phyloP scores from a whole-genome alignment of 257 asterid genomes.

The Solanum corneliomulleri region DNA sequence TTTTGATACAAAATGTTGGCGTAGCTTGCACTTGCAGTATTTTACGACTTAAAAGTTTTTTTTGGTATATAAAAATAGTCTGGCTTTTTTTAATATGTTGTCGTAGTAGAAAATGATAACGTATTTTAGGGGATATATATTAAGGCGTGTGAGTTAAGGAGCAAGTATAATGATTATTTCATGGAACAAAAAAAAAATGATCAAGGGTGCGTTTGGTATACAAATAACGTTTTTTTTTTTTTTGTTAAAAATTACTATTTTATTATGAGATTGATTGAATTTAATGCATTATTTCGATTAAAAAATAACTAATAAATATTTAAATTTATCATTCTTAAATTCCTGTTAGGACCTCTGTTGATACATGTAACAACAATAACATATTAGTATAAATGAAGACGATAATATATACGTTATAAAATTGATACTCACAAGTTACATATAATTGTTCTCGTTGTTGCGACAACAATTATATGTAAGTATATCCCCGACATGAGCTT shows the following conservation, averaged over 20 bases:
- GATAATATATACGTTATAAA: not conserved
- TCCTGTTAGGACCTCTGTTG: rapidly evolving
- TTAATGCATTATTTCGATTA: rapidly evolving
- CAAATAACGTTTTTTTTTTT: not conserved
- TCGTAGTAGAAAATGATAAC: not conserved
- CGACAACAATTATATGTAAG: too few relatives aligned
- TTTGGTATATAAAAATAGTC: not conserved
- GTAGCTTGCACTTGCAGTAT: conserved; percentile 55
- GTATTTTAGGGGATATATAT: not conserved
- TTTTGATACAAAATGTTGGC: conserved; percentile 8
- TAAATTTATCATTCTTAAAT: not conserved
- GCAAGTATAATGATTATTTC: not conserved
- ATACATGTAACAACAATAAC: not conserved
- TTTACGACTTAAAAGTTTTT: not conserved
- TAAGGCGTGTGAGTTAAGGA: not conserved
- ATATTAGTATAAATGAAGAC: not conserved
- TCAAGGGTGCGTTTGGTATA: not conserved
- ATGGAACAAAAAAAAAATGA: not conserved
- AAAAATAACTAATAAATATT: too few relatives aligned
- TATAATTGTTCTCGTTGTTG: too few relatives aligned
- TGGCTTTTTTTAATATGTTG: not conserved
- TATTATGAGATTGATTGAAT: not conserved
- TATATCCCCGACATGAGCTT: rapidly evolving
- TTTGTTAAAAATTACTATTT: too few relatives aligned
- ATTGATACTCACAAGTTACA: not conserved